These are phyloP conservation scores for Phytophthora pini DNA, from an alignment of 352 stramenopile species.

Conservation along the genomic window DNA sequence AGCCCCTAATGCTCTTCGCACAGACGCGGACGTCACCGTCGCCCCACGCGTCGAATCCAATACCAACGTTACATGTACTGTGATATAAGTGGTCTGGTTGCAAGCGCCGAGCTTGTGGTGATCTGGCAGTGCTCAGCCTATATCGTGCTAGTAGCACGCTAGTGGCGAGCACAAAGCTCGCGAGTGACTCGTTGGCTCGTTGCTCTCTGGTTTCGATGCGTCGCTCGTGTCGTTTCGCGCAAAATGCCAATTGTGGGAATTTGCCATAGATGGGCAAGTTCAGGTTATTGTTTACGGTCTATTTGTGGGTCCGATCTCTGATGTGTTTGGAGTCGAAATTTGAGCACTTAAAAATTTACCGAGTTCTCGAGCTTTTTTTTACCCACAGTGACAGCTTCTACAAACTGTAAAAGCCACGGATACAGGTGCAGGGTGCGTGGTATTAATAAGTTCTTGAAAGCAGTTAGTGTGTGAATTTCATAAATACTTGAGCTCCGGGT, in stretches of 20 bases:
- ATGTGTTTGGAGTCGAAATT: not conserved
- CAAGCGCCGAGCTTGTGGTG: constrained; percentile 14
- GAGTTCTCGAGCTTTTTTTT: not conserved
- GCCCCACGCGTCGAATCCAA: constrained; percentile 3
- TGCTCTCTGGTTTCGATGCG: constrained; percentile 16
- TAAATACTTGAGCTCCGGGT: too few relatives aligned
- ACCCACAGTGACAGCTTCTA: not conserved
- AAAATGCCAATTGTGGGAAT: not conserved
- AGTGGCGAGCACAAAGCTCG: constrained; percentile 1
- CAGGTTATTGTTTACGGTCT: not conserved
- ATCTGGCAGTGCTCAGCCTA: not conserved
- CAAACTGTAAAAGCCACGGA: not conserved
- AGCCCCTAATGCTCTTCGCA: not conserved
- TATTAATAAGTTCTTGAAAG: too few relatives aligned
- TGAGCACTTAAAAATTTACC: too few relatives aligned
- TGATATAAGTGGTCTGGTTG: constrained; percentile 4
- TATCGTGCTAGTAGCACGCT: not conserved
- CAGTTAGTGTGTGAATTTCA: not conserved
- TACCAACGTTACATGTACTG: not conserved
- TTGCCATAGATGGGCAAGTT: not conserved
- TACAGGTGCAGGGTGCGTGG: too few relatives aligned
- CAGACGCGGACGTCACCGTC: not conserved
- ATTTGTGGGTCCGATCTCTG: not conserved
- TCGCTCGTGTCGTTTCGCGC: constrained; percentile 13
- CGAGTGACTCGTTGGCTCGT: constrained; percentile 5